Evolutionary conservation across 2,329 filamentous ascomycete genomes (phyloP).

Genomic region (Diaporthe sp.): DNA sequence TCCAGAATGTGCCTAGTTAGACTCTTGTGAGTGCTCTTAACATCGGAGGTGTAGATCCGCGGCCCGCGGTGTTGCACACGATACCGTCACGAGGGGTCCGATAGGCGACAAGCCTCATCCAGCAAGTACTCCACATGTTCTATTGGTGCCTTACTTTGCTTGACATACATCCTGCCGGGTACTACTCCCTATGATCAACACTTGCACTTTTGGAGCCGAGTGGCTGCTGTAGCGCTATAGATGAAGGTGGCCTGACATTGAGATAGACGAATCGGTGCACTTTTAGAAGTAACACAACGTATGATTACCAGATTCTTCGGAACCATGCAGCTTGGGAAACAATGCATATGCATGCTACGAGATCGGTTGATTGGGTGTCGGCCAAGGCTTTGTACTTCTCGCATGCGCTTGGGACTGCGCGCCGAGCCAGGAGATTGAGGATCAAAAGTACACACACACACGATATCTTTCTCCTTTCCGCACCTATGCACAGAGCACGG

Average conservation of each 20-base stretch:
- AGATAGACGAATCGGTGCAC: background rate
- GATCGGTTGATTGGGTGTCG: background rate
- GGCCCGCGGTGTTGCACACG: background rate
- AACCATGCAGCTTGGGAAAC: background rate
- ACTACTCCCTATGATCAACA: background rate
- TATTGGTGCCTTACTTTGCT: background rate
- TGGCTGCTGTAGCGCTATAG: background rate
- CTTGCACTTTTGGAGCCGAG: background rate
- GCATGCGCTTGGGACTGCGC: background rate
- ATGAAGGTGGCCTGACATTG: background rate
- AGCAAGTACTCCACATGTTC: background rate
- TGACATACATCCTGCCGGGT: background rate
- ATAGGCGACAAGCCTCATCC: background rate
- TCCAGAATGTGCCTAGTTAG: background rate
- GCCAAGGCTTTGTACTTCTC: conserved; percentile 7
- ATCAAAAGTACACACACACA: conserved; percentile 11
- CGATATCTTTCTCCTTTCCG: background rate
- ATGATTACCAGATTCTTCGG: conserved; percentile 5
- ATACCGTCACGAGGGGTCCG: background rate
- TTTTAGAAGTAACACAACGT: background rate
- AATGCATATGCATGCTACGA: conserved; percentile 2
- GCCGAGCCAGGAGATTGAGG: background rate
- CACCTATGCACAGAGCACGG: background rate
- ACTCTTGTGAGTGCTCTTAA: background rate
- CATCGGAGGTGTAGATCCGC: background rate